Base-by-base conservation (phyloP, 768 basidiomycete genomes). In the Trametes coccinea region DNA sequence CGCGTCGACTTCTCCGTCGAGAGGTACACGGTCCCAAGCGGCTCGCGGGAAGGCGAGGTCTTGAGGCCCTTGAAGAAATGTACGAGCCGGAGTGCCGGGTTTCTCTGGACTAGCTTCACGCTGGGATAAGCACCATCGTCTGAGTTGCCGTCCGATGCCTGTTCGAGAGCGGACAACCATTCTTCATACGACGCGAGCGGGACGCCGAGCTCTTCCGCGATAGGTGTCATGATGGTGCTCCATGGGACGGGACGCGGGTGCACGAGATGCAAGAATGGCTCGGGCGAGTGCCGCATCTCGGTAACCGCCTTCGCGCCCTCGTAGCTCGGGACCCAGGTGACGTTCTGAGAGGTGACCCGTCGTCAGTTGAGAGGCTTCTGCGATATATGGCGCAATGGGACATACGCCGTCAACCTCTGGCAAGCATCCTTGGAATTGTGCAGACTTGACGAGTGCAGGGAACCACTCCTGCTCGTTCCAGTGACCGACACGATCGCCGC, bases 391-490 rank as follows among this genome's bases (percentile, higher is more conserved):
- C 11, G 16, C 11, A 14, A 5, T 33, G 10, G 5, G 13, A 67
- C 79, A 52, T 64, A 80, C 81, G n/a, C 75, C 74, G 0, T 64
- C 62, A 58, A 5, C 76, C 75, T 4, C 77, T 57, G 14, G 59
- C 63, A 50, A 72, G 72, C 8, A 76, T 53, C 48, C 56, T 56
- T 52, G 72, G n/a, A 48, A 52, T 76, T 72, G 14, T 79, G 59
- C 64, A 4, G 29, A 45, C 13, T 57, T 57, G 30, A 67, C 72
- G 3, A 82, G 66, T 39, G 75, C 72, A 14, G 82, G 80, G 34
- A 82, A 64, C 82, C 82, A 84, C 49, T 82, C 80, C 0, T 70
- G 75, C 4, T 73, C 70, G 3, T 73, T 74, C 81, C 82, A 82
- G 0, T 74, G 74, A 17, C 81, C 81, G 10, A 71, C 72, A 1